Conservation (phyloP, 106 monocot species). For the Agapanthus africanus region DNA sequence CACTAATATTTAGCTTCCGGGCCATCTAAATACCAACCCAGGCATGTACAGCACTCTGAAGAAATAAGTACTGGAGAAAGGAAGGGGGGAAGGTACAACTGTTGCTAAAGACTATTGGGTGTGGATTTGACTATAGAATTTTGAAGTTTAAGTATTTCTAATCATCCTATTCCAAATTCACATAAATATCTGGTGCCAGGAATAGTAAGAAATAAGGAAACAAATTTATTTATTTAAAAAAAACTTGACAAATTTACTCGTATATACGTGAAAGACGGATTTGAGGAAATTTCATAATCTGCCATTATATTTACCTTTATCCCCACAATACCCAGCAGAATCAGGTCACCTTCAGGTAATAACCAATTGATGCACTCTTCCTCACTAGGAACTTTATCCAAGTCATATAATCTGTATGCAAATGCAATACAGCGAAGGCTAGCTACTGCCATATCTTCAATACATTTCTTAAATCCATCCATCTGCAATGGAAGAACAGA, state of each 20-base stretch:
- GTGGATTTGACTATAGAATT: neutral
- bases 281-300: neutral
- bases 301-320: conserved; percentile 58
- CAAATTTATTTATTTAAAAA: neutral
- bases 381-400: conserved; percentile 53
- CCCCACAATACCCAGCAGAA: conserved; percentile 74
- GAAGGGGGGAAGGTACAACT: neutral
- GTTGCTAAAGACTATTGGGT: neutral
- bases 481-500: conserved; percentile 26
- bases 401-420: conserved; percentile 54
- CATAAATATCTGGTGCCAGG: neutral
- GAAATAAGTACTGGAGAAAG: neutral
- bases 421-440: conserved; percentile 92
- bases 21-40: neutral
- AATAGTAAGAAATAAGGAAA: neutral
- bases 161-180: neutral
- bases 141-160: neutral
- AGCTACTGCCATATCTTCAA: conserved; percentile 74
- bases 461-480: conserved; percentile 58
- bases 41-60: neutral
- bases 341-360: conserved; percentile 76
- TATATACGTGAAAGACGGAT: neutral
- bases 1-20: neutral
- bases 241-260: neutral
- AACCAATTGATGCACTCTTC: conserved; percentile 51